Conservation (phyloP, 2,329 filamentous ascomycete genomes). For the Colletotrichum destructivum region DNA sequence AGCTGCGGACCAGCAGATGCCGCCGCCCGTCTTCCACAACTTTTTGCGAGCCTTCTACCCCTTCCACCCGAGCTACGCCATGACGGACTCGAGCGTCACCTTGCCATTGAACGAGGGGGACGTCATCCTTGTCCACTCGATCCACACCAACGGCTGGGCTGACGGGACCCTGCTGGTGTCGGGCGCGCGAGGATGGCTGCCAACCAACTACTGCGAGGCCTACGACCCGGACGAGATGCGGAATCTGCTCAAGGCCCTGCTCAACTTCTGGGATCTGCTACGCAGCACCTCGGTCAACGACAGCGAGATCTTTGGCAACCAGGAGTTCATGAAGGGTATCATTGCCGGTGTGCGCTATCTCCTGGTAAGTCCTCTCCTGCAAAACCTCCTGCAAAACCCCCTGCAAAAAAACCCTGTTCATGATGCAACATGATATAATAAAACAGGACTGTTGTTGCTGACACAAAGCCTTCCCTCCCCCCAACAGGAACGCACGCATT, state of each 20-base stretch:
- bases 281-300: slow-evolving; percentile 83
- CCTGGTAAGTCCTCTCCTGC: slow-evolving; percentile 72
- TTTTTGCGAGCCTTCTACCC: slow-evolving; percentile 95
- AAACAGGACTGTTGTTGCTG: background rate
- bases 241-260: slow-evolving; percentile 85
- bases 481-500: slow-evolving; percentile 85
- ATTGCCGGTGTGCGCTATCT: slow-evolving; percentile 94
- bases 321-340: slow-evolving; percentile 94
- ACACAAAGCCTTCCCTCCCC: background rate
- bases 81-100: slow-evolving; percentile 89
- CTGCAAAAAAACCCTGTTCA: too few species aligned
- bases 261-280: slow-evolving; percentile 93
- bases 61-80: slow-evolving; percentile 84
- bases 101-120: slow-evolving; percentile 91
- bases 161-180: slow-evolving; percentile 92
- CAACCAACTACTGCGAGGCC: slow-evolving; percentile 97
- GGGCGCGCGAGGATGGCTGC: slow-evolving; percentile 92
- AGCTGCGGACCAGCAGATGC: slow-evolving; percentile 57
- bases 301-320: slow-evolving; percentile 85
- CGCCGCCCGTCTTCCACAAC: slow-evolving; percentile 86
- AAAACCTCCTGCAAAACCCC: too few species aligned
- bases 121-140: slow-evolving; percentile 93
- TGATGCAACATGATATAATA: too few species aligned
- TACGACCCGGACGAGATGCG: slow-evolving; percentile 93
- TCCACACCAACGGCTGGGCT: slow-evolving; percentile 98